Evolutionary conservation across 2,329 filamentous ascomycete genomes (phyloP).

Genomic region (Nigrospora oryzae): DNA sequence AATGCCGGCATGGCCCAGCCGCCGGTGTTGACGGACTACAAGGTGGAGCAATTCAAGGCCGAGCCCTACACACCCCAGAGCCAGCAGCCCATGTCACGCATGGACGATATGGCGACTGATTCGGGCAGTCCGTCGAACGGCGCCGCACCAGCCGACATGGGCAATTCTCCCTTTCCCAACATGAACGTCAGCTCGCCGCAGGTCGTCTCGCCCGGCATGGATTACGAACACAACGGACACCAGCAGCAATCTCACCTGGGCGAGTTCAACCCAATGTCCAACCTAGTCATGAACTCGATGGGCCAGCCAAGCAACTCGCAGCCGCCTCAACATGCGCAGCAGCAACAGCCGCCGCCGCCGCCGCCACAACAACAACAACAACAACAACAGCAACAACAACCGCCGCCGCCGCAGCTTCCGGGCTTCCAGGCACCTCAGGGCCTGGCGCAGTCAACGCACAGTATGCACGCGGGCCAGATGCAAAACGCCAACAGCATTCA

Average conservation of each 20-base stretch:
- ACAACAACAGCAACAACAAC: constrained; percentile 12
- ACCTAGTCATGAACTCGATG: constrained; percentile 45
- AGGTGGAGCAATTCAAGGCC: constrained; percentile 28
- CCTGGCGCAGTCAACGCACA: constrained; percentile 18
- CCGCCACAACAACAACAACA: constrained; percentile 14
- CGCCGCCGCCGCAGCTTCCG: constrained; percentile 10
- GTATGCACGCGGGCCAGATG: constrained; percentile 21
- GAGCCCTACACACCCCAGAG: constrained; percentile 18
- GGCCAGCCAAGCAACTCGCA: constrained; percentile 22
- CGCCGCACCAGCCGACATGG: constrained; percentile 29
- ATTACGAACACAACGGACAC: constrained; percentile 30
- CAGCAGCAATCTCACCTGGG: constrained; percentile 15
- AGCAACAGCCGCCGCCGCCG: constrained; percentile 12
- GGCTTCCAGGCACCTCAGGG: neutral
- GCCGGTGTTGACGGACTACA: constrained; percentile 35
- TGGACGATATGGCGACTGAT: constrained; percentile 30
- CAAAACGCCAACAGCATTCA: constrained; percentile 24
- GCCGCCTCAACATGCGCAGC: constrained; percentile 18
- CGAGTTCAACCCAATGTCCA: constrained; percentile 40
- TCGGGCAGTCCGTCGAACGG: constrained; percentile 24
- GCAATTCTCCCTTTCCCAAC: constrained; percentile 33
- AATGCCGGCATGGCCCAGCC: constrained; percentile 52
- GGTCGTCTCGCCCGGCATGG: constrained; percentile 43
- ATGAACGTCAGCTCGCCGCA: constrained; percentile 36
- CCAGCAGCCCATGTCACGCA: constrained; percentile 24